A percentile compares a stretch with the other conserved stretches of the same genome.
Evolutionary conservation across 2,329 filamentous ascomycete genomes (phyloP).

Genomic region (Fusarium nodosum): DNA sequence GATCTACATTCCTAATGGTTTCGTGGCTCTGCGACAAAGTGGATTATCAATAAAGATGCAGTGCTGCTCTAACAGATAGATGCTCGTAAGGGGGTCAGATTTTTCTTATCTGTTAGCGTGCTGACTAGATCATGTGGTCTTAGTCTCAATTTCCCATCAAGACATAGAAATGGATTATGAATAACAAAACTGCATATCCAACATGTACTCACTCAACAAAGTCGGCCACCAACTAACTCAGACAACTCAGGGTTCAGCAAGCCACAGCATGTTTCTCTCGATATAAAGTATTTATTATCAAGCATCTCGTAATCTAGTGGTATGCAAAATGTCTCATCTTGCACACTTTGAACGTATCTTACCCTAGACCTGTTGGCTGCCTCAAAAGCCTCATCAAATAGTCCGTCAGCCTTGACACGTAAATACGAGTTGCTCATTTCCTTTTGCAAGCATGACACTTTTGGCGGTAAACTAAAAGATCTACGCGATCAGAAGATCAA

Average conservation of each 20-base stretch:
- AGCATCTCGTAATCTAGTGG: neutral
- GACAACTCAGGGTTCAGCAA: neutral
- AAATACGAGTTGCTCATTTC: constrained; percentile 12
- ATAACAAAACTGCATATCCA: neutral
- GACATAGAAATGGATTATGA: neutral
- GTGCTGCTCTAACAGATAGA: neutral
- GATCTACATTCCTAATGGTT: neutral
- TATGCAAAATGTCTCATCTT: neutral
- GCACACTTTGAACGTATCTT: neutral
- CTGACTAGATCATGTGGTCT: too few species aligned
- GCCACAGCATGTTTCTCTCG: neutral
- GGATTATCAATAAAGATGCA: neutral
- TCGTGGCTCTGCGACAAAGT: neutral
- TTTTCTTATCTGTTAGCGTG: neutral
- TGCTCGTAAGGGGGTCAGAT: rapidly evolving
- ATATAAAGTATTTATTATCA: neutral
- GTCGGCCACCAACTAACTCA: neutral
- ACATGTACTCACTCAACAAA: neutral
- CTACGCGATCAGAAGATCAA: constrained; percentile 9
- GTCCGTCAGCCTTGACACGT: neutral
- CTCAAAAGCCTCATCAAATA: neutral
- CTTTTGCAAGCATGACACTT: constrained; percentile 3
- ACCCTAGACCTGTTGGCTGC: neutral
- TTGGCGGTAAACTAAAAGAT: neutral
- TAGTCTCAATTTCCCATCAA: too few species aligned